Evolutionary conservation across 768 basidiomycete genomes (phyloP).

Genomic region (Tubosaeta brunneosetosa): DNA sequence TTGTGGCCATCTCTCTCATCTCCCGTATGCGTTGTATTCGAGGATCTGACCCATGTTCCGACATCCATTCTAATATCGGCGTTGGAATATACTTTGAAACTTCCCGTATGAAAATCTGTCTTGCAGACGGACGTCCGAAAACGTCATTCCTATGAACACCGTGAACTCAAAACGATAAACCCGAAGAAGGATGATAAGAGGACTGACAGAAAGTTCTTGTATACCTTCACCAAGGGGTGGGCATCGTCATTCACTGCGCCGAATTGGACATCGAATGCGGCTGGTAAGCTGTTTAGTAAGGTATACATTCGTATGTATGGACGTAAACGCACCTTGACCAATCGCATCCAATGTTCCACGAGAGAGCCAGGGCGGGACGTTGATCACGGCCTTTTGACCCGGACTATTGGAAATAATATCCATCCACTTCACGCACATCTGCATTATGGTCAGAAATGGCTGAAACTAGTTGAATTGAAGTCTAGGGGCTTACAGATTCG

Average conservation of each 20-base stretch:
- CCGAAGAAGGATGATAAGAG: too few species aligned
- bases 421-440: conserved; percentile 26
- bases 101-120: conserved; percentile 5
- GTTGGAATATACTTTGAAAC: conserved; percentile 14
- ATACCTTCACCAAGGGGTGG: conserved; percentile 5
- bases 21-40: conserved; percentile 18
- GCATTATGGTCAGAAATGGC: neutral
- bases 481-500: conserved; percentile 15
- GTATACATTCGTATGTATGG: neutral
- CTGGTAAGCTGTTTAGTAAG: conserved; percentile 14
- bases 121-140: conserved; percentile 8
- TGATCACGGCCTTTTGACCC: conserved; percentile 15
- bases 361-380: conserved; percentile 32
- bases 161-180: neutral
- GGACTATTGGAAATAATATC: conserved; percentile 12
- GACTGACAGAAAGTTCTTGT: conserved; percentile 8
- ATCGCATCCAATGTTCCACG: conserved; percentile 49
- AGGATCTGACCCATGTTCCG: conserved; percentile 21
- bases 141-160: conserved; percentile 19
- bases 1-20: neutral
- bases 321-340: conserved; percentile 36
- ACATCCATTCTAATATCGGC: conserved; percentile 30
- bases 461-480: neutral
- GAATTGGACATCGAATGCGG: conserved; percentile 41
- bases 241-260: neutral